Evolutionary conservation across 2,329 filamentous ascomycete species (phyloP).

Genomic region (Aspergillus aculeatinus): DNA sequence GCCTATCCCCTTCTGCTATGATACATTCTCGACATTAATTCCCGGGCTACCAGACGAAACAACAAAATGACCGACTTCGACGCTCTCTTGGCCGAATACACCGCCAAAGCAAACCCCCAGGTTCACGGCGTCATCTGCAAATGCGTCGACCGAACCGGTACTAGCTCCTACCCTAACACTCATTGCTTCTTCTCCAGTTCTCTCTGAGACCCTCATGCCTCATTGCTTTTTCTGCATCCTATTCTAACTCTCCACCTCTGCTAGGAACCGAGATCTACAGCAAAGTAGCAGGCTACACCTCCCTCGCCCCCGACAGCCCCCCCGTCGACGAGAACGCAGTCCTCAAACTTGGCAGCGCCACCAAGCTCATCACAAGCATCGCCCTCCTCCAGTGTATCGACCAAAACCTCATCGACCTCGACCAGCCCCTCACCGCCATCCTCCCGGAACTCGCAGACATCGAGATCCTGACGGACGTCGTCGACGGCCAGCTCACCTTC

Average conservation of each 20-base stretch:
- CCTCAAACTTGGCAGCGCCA: slow-evolving; percentile 28
- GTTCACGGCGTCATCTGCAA: slow-evolving; percentile 9
- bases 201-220: no score
- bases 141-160: slow-evolving; percentile 7
- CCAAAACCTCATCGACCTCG: slow-evolving; percentile 48
- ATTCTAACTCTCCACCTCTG: background rate
- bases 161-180: no score
- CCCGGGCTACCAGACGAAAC: background rate
- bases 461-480: slow-evolving; percentile 50
- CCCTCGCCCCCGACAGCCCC: background rate
- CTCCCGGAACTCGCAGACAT: slow-evolving; percentile 52
- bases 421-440: slow-evolving; percentile 46
- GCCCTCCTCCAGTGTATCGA: slow-evolving; percentile 58
- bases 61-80: slow-evolving; percentile 8
- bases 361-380: slow-evolving; percentile 53
- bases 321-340: slow-evolving; percentile 18
- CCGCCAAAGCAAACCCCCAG: background rate
- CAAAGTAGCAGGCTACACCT: slow-evolving; percentile 7
- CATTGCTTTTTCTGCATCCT: background rate
- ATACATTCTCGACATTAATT: background rate
- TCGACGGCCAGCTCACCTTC: slow-evolving; percentile 31
- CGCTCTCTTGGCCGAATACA: slow-evolving; percentile 8
- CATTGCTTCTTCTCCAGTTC: no score
- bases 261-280: slow-evolving; percentile 7
- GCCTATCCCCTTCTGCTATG: no score